Evolutionary conservation across 345 rosid genomes (phyloP).

Genomic region (Rhodamnia rubescens): DNA sequence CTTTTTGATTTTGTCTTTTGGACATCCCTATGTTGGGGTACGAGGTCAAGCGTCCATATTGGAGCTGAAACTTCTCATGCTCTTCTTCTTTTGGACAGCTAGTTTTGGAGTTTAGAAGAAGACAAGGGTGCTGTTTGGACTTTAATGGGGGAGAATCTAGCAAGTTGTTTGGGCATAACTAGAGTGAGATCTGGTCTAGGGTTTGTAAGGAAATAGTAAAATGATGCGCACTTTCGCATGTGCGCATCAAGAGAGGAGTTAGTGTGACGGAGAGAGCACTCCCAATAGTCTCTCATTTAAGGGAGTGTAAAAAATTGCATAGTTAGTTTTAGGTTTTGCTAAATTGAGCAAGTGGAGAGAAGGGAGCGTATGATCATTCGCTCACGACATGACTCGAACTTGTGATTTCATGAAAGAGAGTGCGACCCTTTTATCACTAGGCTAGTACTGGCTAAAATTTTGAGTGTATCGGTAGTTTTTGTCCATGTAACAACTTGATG

Average conservation of each 20-base stretch:
- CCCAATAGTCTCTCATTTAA: no score
- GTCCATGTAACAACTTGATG: background rate
- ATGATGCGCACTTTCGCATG: background rate
- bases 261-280: no score
- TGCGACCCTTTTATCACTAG: background rate
- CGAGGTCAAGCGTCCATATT: background rate
- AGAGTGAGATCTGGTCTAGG: background rate
- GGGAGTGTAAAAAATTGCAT: no score
- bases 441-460: no score
- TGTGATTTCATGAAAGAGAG: background rate
- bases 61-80: background rate
- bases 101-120: background rate
- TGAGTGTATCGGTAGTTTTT: no score
- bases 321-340: no score
- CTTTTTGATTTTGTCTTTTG: background rate
- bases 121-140: background rate
- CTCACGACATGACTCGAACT: background rate
- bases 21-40: background rate
- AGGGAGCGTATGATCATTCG: no score
- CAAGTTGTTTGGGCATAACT: background rate
- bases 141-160: background rate
- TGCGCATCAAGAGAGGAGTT: no score
- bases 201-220: background rate
- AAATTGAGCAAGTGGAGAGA: no score
- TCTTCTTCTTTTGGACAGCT: background rate